Evolutionary conservation across 2,329 filamentous ascomycete species (phyloP).

Genomic region (Monosporascus ibericus): DNA sequence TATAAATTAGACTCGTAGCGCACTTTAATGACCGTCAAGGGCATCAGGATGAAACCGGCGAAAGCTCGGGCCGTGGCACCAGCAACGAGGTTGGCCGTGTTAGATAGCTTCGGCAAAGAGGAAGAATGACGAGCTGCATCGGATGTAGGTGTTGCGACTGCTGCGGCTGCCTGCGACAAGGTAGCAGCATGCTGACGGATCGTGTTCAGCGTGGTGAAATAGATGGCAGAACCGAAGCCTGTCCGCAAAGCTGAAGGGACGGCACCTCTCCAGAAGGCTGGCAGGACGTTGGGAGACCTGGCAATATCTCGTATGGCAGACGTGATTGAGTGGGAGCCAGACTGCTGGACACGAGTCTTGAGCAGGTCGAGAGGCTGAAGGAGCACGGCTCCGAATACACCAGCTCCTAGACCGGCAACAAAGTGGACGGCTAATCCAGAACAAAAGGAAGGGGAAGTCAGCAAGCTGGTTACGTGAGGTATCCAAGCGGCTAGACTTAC

Average conservation of each 20-base stretch:
- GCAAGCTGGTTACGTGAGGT: too few relatives aligned
- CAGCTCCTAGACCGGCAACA: constrained; percentile 78
- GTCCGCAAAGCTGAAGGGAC: constrained; percentile 89
- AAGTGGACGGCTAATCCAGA: constrained; percentile 68
- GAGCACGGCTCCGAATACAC: constrained; percentile 79
- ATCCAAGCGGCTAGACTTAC: background rate
- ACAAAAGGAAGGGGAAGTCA: background rate
- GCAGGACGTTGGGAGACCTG: constrained; percentile 54
- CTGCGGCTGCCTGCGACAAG: constrained; percentile 6
- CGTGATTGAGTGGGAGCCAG: constrained; percentile 62
- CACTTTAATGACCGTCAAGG: constrained; percentile 92
- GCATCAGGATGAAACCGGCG: constrained; percentile 90
- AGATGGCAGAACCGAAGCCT: constrained; percentile 86
- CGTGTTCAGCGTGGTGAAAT: constrained; percentile 83
- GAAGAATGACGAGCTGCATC: constrained; percentile 45
- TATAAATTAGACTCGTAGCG: constrained; percentile 89
- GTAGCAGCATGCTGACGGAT: constrained; percentile 62
- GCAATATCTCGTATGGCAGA: constrained; percentile 66
- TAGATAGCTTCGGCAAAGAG: constrained; percentile 73
- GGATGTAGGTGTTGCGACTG: constrained; percentile 5
- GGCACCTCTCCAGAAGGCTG: constrained; percentile 85
- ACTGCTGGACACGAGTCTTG: constrained; percentile 94
- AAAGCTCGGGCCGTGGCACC: constrained; percentile 79
- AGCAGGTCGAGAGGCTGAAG: constrained; percentile 93
- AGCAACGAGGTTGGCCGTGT: constrained; percentile 77